A percentile compares a stretch with the other conserved stretches of the same genome.
phyloP scores from a whole-genome alignment of 2,329 filamentous ascomycete genomes.

The Trichoderma simmonsii region DNA sequence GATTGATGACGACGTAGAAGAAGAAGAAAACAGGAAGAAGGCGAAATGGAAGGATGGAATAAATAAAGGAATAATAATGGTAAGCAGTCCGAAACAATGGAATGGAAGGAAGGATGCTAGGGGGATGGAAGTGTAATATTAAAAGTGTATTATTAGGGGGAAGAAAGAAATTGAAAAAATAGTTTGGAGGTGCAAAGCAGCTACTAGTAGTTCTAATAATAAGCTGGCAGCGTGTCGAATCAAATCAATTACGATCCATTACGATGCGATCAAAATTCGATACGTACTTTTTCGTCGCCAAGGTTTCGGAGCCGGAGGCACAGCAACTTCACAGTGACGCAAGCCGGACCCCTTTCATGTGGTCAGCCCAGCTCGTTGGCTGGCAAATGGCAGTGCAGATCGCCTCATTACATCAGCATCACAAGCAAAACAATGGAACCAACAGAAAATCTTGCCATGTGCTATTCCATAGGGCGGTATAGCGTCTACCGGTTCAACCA shows the following conservation, averaged over 20 bases:
- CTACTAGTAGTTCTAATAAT: background rate
- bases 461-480: background rate
- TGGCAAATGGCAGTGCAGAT: background rate
- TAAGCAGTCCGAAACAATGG: background rate
- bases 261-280: background rate
- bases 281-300: background rate
- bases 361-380: background rate
- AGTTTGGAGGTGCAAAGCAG: background rate
- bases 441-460: background rate
- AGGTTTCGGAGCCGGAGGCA: background rate
- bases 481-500: background rate
- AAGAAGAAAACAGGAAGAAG: background rate
- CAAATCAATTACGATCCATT: background rate
- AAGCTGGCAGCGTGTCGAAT: background rate
- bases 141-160: background rate
- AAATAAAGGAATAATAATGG: background rate
- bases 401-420: conserved; percentile 10
- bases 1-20: background rate
- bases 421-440: background rate
- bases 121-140: background rate
- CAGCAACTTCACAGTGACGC: conserved; percentile 12
- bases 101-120: background rate
- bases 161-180: background rate
- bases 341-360: conserved; percentile 4
- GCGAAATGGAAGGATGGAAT: background rate